phyloP scores from a whole-genome alignment of 2,329 filamentous ascomycete genomes.

The Pseudogymnoascus sp. region DNA sequence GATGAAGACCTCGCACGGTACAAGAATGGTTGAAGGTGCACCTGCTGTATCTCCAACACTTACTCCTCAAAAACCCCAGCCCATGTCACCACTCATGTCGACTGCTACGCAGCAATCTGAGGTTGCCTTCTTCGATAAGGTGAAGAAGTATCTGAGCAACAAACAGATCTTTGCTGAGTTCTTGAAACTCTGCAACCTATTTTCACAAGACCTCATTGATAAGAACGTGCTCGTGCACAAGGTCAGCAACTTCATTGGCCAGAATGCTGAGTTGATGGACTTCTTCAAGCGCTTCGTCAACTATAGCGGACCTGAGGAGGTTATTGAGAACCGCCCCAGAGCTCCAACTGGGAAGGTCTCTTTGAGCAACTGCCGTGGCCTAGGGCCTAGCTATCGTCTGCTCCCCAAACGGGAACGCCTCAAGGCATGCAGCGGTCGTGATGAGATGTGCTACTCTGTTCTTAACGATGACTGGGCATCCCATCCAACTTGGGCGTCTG shows the following conservation, averaged over 20 bases:
- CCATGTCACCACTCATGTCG: slow-evolving; percentile 69
- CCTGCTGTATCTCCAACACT: slow-evolving; percentile 68
- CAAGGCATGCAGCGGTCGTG: slow-evolving; percentile 86
- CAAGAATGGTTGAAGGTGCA: slow-evolving; percentile 37
- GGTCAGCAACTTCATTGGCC: slow-evolving; percentile 77
- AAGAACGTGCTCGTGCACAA: slow-evolving; percentile 75
- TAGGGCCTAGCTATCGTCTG: slow-evolving; percentile 90
- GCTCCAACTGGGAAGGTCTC: slow-evolving; percentile 78
- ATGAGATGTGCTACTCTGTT: slow-evolving; percentile 88
- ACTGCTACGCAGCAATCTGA: slow-evolving; percentile 76
- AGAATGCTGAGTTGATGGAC: slow-evolving; percentile 78
- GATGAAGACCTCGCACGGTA: slow-evolving; percentile 65
- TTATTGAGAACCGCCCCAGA: slow-evolving; percentile 71
- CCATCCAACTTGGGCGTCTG: slow-evolving; percentile 96
- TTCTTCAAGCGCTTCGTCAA: slow-evolving; percentile 83
- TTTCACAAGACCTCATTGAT: slow-evolving; percentile 87
- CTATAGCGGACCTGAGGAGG: slow-evolving; percentile 68
- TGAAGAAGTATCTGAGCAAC: slow-evolving; percentile 93
- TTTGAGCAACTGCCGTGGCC: slow-evolving; percentile 88
- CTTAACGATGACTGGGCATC: slow-evolving; percentile 98
- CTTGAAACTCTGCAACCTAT: slow-evolving; percentile 92
- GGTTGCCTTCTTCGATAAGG: slow-evolving; percentile 87
- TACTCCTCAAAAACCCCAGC: slow-evolving; percentile 68
- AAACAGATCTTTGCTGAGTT: slow-evolving; percentile 92
- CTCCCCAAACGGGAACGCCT: slow-evolving; percentile 86